A percentile compares a stretch with the other conserved stretches of the same genome.
These are phyloP conservation scores for Colletotrichum horii DNA, from an alignment of 2,329 filamentous ascomycete genomes.

Conservation along the genomic window DNA sequence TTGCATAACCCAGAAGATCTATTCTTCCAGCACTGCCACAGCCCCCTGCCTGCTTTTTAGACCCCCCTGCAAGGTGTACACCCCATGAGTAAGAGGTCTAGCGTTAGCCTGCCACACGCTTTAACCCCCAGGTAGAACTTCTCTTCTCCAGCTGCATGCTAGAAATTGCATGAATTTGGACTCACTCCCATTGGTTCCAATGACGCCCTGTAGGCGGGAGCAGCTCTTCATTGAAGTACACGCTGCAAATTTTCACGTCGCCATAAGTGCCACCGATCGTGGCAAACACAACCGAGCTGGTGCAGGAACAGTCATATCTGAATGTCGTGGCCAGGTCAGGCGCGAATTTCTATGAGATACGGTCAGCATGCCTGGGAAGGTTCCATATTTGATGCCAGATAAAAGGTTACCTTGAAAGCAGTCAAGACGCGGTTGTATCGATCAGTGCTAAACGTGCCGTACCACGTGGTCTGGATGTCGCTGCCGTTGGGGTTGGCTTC, in stretches of 20 bases:
- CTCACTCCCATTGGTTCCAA: neutral
- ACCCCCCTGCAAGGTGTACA: too few relatives aligned
- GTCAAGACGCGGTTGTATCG: neutral
- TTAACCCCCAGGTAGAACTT: too few relatives aligned
- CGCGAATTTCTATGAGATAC: neutral
- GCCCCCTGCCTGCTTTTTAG: too few relatives aligned
- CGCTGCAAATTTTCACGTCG: neutral
- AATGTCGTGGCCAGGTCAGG: neutral
- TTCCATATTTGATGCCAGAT: neutral
- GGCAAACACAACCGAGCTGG: neutral
- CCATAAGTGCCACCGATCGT: neutral
- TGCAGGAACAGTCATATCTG: neutral
- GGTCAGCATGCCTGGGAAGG: neutral
- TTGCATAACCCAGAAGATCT: too few relatives aligned
- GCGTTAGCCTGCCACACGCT: too few relatives aligned
- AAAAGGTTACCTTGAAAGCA: neutral
- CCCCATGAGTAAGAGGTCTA: too few relatives aligned
- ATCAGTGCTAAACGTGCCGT: neutral
- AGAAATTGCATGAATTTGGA: too few relatives aligned
- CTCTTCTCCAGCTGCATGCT: neutral
- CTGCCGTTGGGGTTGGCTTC: neutral
- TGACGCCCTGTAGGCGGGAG: neutral
- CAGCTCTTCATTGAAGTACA: neutral
- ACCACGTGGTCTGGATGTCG: neutral
- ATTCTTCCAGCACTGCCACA: too few relatives aligned